These are phyloP conservation scores for Aureobasidium namibiae DNA, from an alignment of 2,329 filamentous ascomycete genomes.

Conservation along the genomic window DNA sequence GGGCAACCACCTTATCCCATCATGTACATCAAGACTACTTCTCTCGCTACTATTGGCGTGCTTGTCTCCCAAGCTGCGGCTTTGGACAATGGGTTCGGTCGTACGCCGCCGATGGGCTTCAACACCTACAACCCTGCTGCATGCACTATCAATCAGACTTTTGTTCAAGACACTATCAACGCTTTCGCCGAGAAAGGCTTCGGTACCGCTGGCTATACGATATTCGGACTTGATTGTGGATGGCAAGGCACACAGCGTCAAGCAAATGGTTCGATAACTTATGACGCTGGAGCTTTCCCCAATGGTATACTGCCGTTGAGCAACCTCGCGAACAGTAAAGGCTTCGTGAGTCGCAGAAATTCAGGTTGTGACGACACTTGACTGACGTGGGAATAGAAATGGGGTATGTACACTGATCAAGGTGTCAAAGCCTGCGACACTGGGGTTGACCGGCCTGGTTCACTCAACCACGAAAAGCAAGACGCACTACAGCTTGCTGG, in stretches of 20 bases:
- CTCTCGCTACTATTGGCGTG: neutral
- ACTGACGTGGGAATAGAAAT: slow-evolving; percentile 30
- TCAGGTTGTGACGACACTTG: neutral
- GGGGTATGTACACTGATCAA: slow-evolving; percentile 45
- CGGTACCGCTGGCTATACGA: slow-evolving; percentile 42
- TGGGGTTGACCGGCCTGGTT: slow-evolving; percentile 15
- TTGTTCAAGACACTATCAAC: slow-evolving; percentile 17
- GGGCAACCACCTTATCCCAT: neutral
- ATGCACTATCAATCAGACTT: slow-evolving; percentile 19
- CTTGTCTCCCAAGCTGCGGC: neutral
- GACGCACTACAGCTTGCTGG: slow-evolving; percentile 22
- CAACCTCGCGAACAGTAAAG: slow-evolving; percentile 38
- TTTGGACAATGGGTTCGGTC: slow-evolving; percentile 22
- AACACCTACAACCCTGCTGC: slow-evolving; percentile 22
- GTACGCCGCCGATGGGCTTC: slow-evolving; percentile 22
- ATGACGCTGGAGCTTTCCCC: slow-evolving; percentile 44
- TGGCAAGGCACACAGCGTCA: slow-evolving; percentile 39
- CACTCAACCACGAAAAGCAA: slow-evolving; percentile 19
- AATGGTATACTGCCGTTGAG: slow-evolving; percentile 42
- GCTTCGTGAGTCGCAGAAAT: neutral
- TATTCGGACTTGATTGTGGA: slow-evolving; percentile 52
- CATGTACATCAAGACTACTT: slow-evolving; percentile 4
- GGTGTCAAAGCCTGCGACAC: slow-evolving; percentile 22
- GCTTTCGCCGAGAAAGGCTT: slow-evolving; percentile 15
- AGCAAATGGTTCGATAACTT: slow-evolving; percentile 40